Base-by-base conservation (phyloP, 2,329 filamentous ascomycete species). In the Colletotrichum limetticola region DNA sequence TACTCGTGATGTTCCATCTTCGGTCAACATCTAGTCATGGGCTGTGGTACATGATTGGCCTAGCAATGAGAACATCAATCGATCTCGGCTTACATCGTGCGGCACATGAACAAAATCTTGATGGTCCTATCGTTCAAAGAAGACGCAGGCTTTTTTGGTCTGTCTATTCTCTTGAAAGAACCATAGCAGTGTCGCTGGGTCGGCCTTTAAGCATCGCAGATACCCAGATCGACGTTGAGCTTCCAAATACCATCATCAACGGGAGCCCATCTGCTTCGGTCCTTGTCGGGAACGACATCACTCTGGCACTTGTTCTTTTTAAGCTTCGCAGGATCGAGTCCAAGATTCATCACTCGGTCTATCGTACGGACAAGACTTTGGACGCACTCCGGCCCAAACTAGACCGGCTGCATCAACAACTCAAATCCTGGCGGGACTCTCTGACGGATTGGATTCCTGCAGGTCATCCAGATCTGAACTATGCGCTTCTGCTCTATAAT, bases 351-450 rank as follows among this genome's bases (percentile, higher is more conserved):
- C 82, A 86, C 66, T 86, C 86, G n/a, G 84, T 88, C 46, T 88
- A 88, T 75, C 82, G 86, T 16, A 84, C 85, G 16, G 86, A 88
- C 73, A 81, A 83, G 46, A 82, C 85, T 2, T 79, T 87, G 4
- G 79, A 82, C 30, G 78, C 83, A 3, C 78, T 88, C 4, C 81
- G 81, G n/a, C 80, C 83, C 28, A 88, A 88, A 75, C 84, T 88
- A 78, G 83, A 85, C 72, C 81, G 79, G 5, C 80, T 87, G 1
- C 83, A 85, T 59, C 79, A 82, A 37, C 81, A 85, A 60, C 80
- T 89, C 79, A n/a, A 75, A 74, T 12, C 77, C 69, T 92, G 90
- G 80, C 82, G 91, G 14, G 88, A 89, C 22, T 91, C 90, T 1
- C 86, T 87, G 9, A 79, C 91, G 24, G 86, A 89, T 4, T 90